Evolutionary conservation across 106 monocot genomes (phyloP).

Genomic region (Ottelia alismoides): DNA sequence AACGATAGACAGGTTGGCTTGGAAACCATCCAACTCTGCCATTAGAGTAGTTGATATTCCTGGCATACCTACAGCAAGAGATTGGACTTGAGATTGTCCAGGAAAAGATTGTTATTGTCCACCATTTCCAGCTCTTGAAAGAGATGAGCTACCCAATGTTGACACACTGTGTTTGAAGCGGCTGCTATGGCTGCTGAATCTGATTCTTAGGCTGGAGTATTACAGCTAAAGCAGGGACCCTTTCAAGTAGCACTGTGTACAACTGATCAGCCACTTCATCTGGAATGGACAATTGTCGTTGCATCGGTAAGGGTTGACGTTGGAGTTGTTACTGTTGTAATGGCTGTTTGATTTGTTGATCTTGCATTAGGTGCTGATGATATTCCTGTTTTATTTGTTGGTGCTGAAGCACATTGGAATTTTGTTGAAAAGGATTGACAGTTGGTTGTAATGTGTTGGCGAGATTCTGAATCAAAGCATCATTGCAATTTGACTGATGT

Average conservation of each 20-base stretch:
- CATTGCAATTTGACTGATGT: slow-evolving; percentile 29
- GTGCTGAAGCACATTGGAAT: slow-evolving; percentile 34
- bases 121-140: slow-evolving; percentile 23
- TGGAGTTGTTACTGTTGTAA: slow-evolving; percentile 10
- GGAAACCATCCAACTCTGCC: slow-evolving; percentile 59
- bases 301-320: slow-evolving; percentile 17
- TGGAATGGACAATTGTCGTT: no score
- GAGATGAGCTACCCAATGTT: slow-evolving; percentile 26
- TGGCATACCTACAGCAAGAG: slow-evolving; percentile 25
- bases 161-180: slow-evolving; percentile 65
- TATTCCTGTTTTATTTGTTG: slow-evolving; percentile 11
- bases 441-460: slow-evolving; percentile 30
- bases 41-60: slow-evolving; percentile 91
- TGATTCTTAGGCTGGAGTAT: slow-evolving; percentile 34
- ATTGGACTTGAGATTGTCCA: slow-evolving; percentile 8
- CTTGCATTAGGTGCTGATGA: slow-evolving; percentile 22
- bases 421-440: slow-evolving; percentile 27
- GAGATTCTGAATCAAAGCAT: slow-evolving; percentile 26
- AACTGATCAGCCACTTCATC: no score
- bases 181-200: slow-evolving; percentile 59
- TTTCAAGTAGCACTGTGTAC: no score
- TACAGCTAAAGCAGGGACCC: no score
- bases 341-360: slow-evolving; percentile 38
- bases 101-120: slow-evolving; percentile 9
- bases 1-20: slow-evolving; percentile 19